Evolutionary conservation across 306 rosid species (phyloP).

Genomic region (Corylus avellana): DNA sequence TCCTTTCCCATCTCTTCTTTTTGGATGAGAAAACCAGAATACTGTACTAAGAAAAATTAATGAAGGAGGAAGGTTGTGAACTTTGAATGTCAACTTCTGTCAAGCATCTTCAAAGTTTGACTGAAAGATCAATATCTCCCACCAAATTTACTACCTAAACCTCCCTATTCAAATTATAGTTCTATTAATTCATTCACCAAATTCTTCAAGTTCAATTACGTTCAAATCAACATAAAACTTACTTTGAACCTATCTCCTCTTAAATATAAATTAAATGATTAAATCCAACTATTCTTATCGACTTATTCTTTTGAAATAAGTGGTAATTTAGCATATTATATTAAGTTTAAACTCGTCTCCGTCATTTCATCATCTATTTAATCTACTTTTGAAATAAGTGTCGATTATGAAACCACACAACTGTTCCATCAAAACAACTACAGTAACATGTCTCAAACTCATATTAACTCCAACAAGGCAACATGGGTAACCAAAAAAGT

Average conservation of each 20-base stretch:
- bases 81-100: background rate
- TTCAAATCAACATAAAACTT: background rate
- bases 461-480: background rate
- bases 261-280: too few relatives aligned
- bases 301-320: too few relatives aligned
- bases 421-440: constrained; percentile 8
- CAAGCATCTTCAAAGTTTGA: background rate
- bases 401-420: background rate
- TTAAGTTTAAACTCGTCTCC: too few relatives aligned
- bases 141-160: background rate
- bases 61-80: background rate
- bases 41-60: background rate
- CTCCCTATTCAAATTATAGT: background rate
- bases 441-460: background rate
- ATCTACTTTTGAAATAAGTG: too few relatives aligned
- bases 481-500: background rate
- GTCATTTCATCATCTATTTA: too few relatives aligned
- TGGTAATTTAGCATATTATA: too few relatives aligned
- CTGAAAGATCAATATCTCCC: background rate
- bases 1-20: background rate
- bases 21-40: background rate
- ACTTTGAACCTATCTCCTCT: background rate
- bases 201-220: background rate
- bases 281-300: too few relatives aligned
- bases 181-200: background rate